Percentiles rank a stretch among this genome's conserved stretches.
Evolutionary conservation across 768 basidiomycete species (phyloP).

Genomic region (Kwoniella newhampshirensis): DNA sequence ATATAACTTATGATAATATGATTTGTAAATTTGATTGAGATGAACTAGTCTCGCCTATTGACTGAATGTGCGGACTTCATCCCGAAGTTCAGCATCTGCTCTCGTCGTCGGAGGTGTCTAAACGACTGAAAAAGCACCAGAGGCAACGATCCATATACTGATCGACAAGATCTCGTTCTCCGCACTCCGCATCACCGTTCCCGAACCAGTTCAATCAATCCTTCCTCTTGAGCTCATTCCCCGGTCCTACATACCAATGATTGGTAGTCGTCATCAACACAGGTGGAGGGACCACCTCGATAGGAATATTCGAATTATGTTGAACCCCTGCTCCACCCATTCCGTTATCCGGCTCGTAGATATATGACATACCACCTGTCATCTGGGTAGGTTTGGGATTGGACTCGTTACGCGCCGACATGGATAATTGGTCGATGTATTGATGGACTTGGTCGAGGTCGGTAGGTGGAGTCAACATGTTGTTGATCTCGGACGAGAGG

Average conservation of each 20-base stretch:
- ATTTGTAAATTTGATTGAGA: too few species aligned
- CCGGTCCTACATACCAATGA: slow-evolving; percentile 37
- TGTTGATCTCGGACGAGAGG: slow-evolving; percentile 22
- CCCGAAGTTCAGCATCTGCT: too few species aligned
- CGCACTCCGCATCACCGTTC: too few species aligned
- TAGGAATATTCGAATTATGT: slow-evolving; percentile 31
- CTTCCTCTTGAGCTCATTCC: slow-evolving; percentile 14
- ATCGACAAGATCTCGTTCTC: too few species aligned
- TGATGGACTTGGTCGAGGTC: slow-evolving; percentile 11
- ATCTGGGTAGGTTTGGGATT: slow-evolving; percentile 12
- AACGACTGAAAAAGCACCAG: too few species aligned
- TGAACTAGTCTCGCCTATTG: too few species aligned
- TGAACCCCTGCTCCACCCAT: slow-evolving; percentile 2
- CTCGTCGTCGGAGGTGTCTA: too few species aligned
- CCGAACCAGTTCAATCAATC: not conserved
- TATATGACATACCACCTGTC: slow-evolving; percentile 42
- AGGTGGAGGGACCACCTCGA: slow-evolving; percentile 35
- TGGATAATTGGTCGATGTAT: slow-evolving; percentile 13
- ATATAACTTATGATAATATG: too few species aligned
- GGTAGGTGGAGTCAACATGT: slow-evolving; percentile 28
- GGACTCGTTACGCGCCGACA: slow-evolving; percentile 4
- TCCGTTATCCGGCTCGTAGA: slow-evolving; percentile 25
- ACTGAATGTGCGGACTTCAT: too few species aligned
- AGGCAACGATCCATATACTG: too few species aligned
- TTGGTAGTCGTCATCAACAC: slow-evolving; percentile 44